A percentile compares a stretch with the other conserved stretches of the same genome.
Evolutionary conservation across 1,284 basidiomycete genomes (phyloP).

Genomic region (Trichosporon inkin): DNA sequence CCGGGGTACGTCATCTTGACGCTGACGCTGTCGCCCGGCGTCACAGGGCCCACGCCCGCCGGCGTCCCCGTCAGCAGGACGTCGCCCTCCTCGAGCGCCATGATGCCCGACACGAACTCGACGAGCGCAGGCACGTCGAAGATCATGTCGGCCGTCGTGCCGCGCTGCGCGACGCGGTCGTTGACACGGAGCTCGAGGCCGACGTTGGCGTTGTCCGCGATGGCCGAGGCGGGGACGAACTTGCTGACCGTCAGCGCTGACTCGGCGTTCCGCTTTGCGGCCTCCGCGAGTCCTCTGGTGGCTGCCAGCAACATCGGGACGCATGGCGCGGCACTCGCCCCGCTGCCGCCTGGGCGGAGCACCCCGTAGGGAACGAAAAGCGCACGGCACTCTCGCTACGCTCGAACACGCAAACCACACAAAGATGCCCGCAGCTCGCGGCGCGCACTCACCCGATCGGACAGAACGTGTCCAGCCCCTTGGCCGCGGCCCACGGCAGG

Average conservation of each 20-base stretch:
- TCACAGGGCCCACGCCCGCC: slow-evolving; percentile 76
- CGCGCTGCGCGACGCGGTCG: slow-evolving; percentile 74
- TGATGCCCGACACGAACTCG: slow-evolving; percentile 87
- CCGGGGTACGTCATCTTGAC: slow-evolving; percentile 64
- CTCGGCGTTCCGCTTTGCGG: too few relatives aligned
- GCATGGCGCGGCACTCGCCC: too few relatives aligned
- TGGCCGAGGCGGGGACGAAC: slow-evolving; percentile 71
- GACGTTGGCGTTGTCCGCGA: slow-evolving; percentile 71
- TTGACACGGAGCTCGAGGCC: slow-evolving; percentile 64
- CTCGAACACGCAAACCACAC: not conserved
- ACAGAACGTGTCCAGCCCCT: slow-evolving; percentile 85
- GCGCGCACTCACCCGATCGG: slow-evolving; percentile 57
- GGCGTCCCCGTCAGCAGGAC: slow-evolving; percentile 82
- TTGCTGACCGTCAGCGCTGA: slow-evolving; percentile 53
- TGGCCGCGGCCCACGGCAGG: slow-evolving; percentile 88
- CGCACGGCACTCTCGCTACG: not conserved
- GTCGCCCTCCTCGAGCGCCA: slow-evolving; percentile 94
- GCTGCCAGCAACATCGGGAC: too few relatives aligned
- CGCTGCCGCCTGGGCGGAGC: too few relatives aligned
- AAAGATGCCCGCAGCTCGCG: not conserved
- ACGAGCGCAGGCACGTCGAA: slow-evolving; percentile 87
- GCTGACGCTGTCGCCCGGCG: slow-evolving; percentile 71
- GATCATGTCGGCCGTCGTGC: slow-evolving; percentile 85
- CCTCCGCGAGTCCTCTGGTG: too few relatives aligned
- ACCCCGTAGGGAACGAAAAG: too few relatives aligned